Base-by-base conservation (phyloP, 805 yeast genomes). In the Candida coleopterorum region DNA sequence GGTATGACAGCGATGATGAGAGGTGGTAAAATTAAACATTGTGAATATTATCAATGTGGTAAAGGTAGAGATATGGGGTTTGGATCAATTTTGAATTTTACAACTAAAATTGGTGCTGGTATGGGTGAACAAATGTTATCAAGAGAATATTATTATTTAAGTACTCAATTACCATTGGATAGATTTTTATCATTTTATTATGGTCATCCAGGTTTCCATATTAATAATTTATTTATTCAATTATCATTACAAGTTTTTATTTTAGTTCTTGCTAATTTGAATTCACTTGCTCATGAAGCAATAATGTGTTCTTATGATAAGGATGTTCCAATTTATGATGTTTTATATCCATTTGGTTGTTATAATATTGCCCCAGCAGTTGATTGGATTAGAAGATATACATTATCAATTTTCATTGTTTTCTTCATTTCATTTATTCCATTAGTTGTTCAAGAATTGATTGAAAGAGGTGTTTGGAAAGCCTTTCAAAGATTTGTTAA, bases 101-200 rank as follows among this genome's bases (percentile, higher is more conserved):
- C 85, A 5, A 81, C 90, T 16, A 85, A 85, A 52, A 84, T 85
- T 57, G 94, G 94, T 32, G 86, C 93, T 37, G 94, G 93, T 41
- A 85, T 85, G 94, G 90, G 93, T 32, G 94, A 85, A 52, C 94
- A 85, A 53, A 78, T 83, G 76, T 68, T 85, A 39, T 83, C 90
- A 4, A 70, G 94, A 48, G 94, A 85, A 55, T 84, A 84, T 58
- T 85, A 76, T 56, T 83, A 84, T 52, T 66, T 85, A 43, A 84
- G 89, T 1, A 79, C 88, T 2, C 86, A 81, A 44, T 62, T 85
- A 25, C 87, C 90, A 2, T 61, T 84, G 43, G 93, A 85, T 52
- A 68, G 93, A 48, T 84, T 85, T 62, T 60, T 84, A 40, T 79
- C 90, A 0, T 84, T 85, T 56, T 85, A 79, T 58, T 85, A 81